A percentile compares a stretch with the other conserved stretches of the same genome.
phyloP scores from a whole-genome alignment of 495 filamentous ascomycete species.

The Cryomyces minteri region DNA sequence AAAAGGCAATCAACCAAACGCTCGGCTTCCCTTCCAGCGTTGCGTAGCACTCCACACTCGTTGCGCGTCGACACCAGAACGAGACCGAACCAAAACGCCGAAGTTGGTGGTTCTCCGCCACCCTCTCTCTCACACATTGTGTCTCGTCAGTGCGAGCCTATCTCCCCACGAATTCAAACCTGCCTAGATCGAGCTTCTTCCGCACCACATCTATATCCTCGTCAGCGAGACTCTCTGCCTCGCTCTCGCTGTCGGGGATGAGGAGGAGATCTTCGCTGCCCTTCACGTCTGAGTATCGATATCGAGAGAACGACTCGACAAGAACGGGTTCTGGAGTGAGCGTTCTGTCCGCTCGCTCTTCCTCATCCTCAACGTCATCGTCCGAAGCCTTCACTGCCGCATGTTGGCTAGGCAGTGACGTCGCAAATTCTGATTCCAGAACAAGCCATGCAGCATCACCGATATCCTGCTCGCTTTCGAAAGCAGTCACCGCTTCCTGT shows the following conservation, averaged over 20 bases:
- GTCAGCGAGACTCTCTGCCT: slow-evolving; percentile 22
- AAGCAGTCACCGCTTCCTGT: background rate
- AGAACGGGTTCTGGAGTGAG: background rate
- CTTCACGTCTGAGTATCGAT: slow-evolving; percentile 7
- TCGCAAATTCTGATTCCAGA: too few species aligned
- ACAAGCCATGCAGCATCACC: background rate
- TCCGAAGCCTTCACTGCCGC: background rate
- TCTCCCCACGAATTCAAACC: slow-evolving; percentile 16
- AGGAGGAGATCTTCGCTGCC: slow-evolving; percentile 61
- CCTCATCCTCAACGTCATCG: background rate
- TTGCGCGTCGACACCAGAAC: too few species aligned
- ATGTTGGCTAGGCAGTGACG: background rate
- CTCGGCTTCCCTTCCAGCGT: too few species aligned
- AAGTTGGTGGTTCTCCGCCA: too few species aligned
- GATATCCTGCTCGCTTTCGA: background rate
- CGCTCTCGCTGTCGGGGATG: slow-evolving; percentile 49
- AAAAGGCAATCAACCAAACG: too few species aligned
- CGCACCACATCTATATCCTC: slow-evolving; percentile 5
- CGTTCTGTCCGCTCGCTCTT: background rate
- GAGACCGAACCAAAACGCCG: too few species aligned
- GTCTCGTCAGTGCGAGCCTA: background rate
- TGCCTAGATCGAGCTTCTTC: slow-evolving; percentile 12
- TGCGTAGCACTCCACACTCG: too few species aligned
- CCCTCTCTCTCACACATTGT: too few species aligned
- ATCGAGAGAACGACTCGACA: slow-evolving; percentile 1